Conservation (phyloP, 225 moss, liverwort and hornwort species). For the Ulota crispa region DNA sequence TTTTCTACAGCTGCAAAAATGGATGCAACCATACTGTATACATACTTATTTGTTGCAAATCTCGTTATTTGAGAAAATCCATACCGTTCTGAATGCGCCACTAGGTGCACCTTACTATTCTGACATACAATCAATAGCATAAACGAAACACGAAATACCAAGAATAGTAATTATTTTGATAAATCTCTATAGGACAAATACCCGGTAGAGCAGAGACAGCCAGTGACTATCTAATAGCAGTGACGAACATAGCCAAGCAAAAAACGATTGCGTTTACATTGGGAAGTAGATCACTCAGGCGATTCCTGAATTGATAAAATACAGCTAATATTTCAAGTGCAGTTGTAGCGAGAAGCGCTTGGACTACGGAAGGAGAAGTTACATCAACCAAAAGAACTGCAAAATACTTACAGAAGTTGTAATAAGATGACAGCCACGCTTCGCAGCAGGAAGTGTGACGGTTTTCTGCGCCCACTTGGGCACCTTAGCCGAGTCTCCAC, state of each 20-base stretch:
- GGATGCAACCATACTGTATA: not conserved
- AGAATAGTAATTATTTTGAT: not conserved
- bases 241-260: not conserved
- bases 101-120: not conserved
- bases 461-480: conserved; percentile 88
- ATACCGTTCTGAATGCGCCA: not conserved
- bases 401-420: conserved; percentile 59
- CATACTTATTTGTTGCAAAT: not conserved
- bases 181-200: not conserved
- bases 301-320: not conserved
- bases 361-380: not conserved
- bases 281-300: not conserved
- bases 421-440: conserved; percentile 90
- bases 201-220: not conserved
- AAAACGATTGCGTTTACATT: not conserved
- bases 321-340: not conserved
- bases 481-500: conserved; percentile 38
- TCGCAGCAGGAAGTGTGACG: conserved; percentile 64
- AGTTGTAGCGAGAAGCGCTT: not conserved
- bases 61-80: not conserved
- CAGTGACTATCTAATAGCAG: not conserved
- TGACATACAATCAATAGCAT: not conserved
- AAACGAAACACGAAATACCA: not conserved
- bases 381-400: not conserved
- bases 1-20: not conserved